A percentile compares a stretch with the other conserved stretches of the same genome.
phyloP scores from a whole-genome alignment of 768 basidiomycete genomes.

The Neoboletus brunneissimus region DNA sequence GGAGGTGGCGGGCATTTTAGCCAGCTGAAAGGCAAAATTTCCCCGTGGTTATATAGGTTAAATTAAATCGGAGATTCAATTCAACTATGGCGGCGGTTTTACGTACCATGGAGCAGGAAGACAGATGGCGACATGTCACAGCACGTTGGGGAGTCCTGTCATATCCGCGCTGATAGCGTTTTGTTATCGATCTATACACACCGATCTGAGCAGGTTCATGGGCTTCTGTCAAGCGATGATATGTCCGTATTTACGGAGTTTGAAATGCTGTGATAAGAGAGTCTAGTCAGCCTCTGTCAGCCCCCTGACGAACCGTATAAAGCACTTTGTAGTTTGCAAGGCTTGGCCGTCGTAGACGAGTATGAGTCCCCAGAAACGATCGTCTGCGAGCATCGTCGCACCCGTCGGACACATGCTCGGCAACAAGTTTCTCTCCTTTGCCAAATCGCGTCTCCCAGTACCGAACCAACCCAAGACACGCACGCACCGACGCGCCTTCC shows the following conservation, averaged over 20 bases:
- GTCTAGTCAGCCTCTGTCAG: conserved; percentile 17
- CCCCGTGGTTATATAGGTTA: not conserved
- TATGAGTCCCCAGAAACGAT: conserved; percentile 7
- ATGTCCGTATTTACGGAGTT: not conserved
- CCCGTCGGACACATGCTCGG: conserved; percentile 16
- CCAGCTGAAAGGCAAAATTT: conserved; percentile 13
- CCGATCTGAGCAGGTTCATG: too few relatives aligned
- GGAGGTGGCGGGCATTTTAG: conserved; percentile 35
- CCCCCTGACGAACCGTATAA: conserved; percentile 14
- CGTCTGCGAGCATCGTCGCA: conserved; percentile 3
- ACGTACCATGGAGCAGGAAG: too few relatives aligned
- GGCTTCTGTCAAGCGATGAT: not conserved
- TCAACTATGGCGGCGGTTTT: not conserved
- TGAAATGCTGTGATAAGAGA: not conserved
- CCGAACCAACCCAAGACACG: conserved; percentile 17
- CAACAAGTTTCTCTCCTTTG: conserved; percentile 16
- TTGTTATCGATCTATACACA: not conserved
- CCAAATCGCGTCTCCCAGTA: conserved; percentile 26
- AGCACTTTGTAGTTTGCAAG: not conserved
- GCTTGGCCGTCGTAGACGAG: not conserved
- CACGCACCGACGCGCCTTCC: conserved; percentile 10
- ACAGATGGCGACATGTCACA: not conserved
- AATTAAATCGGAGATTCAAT: conserved; percentile 13
- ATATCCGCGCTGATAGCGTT: not conserved
- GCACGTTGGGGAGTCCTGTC: not conserved